Evolutionary conservation across 1,284 basidiomycete species (phyloP).

Genomic region (Leccinum angustisporum): DNA sequence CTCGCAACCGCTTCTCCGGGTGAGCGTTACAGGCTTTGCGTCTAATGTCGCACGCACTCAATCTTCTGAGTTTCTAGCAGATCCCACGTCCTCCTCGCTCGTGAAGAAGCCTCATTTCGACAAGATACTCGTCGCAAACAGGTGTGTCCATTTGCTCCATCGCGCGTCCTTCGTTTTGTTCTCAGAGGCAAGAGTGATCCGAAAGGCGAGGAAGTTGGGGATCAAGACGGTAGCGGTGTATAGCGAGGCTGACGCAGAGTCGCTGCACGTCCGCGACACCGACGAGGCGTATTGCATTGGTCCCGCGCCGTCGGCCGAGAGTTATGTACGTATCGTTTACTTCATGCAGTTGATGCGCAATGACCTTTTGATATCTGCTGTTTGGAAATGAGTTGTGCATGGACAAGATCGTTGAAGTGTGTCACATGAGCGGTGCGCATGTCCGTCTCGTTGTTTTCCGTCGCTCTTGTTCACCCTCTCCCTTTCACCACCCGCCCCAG

Average conservation of each 20-base stretch:
- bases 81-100: conserved; percentile 1
- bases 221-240: conserved; percentile 91
- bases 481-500: no score
- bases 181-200: conserved; percentile 89
- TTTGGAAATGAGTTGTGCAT: conserved; percentile 61
- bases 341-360: background rate
- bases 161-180: background rate
- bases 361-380: conserved; percentile 6
- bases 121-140: conserved; percentile 86
- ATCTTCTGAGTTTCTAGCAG: background rate
- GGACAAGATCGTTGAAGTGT: conserved; percentile 87
- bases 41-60: background rate
- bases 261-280: conserved; percentile 83
- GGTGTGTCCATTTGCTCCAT: conserved; percentile 43
- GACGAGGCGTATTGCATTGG: conserved; percentile 96
- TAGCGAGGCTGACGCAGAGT: conserved; percentile 78
- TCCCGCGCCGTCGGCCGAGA: conserved; percentile 83
- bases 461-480: background rate
- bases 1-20: conserved; percentile 16
- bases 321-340: conserved; percentile 66
- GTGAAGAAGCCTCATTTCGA: conserved; percentile 59
- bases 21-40: background rate
- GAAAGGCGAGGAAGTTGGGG: conserved; percentile 85
- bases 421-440: conserved; percentile 79
- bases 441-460: conserved; percentile 40